These are phyloP conservation scores for Melanogaster broomeanus DNA, from an alignment of 768 basidiomycete genomes.

Conservation along the genomic window DNA sequence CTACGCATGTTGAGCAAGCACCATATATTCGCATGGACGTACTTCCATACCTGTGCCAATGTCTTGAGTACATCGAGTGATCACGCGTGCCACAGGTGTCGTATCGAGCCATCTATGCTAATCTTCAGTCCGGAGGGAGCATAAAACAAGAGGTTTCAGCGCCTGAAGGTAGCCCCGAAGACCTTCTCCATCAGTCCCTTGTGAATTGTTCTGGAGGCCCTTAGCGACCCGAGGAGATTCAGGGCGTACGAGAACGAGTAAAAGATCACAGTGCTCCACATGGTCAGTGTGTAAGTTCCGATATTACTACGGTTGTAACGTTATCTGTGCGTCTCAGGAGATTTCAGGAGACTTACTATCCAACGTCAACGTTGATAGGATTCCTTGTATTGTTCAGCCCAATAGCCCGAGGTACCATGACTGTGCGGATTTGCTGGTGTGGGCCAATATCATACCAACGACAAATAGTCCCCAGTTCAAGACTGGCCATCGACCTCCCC, in stretches of 20 bases:
- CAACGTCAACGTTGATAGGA: constrained; percentile 32
- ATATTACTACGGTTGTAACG: constrained; percentile 45
- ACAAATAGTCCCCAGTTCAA: constrained; percentile 33
- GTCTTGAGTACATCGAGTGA: constrained; percentile 47
- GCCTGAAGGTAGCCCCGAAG: constrained; percentile 63
- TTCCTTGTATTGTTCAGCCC: constrained; percentile 27
- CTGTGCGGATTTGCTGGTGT: constrained; percentile 25
- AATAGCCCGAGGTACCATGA: constrained; percentile 42
- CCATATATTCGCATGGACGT: not conserved
- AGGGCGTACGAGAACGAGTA: constrained; percentile 38
- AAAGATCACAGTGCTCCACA: constrained; percentile 30
- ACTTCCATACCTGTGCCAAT: constrained; percentile 33
- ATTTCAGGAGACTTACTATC: constrained; percentile 26
- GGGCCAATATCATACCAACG: constrained; percentile 18
- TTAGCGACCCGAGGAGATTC: constrained; percentile 46
- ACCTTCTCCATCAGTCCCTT: constrained; percentile 50
- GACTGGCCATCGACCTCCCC: constrained; percentile 20
- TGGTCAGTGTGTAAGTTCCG: constrained; percentile 39
- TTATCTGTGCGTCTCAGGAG: not conserved
- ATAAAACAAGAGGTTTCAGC: constrained; percentile 33
- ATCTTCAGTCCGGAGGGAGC: constrained; percentile 32
- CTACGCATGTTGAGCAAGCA: not conserved
- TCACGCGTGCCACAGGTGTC: constrained; percentile 30
- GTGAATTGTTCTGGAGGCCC: constrained; percentile 60
- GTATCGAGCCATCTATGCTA: constrained; percentile 50